Percentiles rank a stretch among this genome's conserved stretches.
Evolutionary conservation across 2,329 filamentous ascomycete genomes (phyloP).

Genomic region (Leptographium galeiforme): DNA sequence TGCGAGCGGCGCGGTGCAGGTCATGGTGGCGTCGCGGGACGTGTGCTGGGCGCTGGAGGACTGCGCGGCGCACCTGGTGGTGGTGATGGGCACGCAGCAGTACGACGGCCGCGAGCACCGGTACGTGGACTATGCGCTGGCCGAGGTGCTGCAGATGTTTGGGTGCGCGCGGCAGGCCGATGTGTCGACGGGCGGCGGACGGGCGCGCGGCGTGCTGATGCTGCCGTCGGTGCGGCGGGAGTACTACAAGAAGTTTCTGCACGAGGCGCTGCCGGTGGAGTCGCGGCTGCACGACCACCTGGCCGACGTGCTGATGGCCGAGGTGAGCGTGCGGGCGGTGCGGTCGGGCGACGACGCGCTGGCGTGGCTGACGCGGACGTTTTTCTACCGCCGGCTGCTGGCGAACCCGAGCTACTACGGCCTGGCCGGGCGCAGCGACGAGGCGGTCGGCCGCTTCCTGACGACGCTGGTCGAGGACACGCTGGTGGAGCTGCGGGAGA

Average conservation of each 20-base stretch:
- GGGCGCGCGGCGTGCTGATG: constrained; percentile 89
- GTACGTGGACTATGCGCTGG: constrained; percentile 91
- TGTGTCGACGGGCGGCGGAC: constrained; percentile 57
- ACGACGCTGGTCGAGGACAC: constrained; percentile 92
- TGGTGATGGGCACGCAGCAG: constrained; percentile 96
- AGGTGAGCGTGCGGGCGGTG: constrained; percentile 93
- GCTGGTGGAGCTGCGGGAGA: constrained; percentile 77
- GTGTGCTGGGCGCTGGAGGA: constrained; percentile 86
- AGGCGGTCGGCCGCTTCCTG: constrained; percentile 84
- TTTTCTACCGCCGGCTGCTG: constrained; percentile 88
- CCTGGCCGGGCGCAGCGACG: constrained; percentile 74
- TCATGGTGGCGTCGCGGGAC: constrained; percentile 64
- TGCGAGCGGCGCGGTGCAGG: constrained; percentile 76
- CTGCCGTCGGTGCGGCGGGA: constrained; percentile 86
- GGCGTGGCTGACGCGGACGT: constrained; percentile 97
- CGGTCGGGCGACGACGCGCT: constrained; percentile 92
- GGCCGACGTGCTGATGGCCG: constrained; percentile 91
- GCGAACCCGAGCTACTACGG: constrained; percentile 97
- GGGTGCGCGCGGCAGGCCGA: constrained; percentile 75
- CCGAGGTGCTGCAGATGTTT: constrained; percentile 95
- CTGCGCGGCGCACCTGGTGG: constrained; percentile 73
- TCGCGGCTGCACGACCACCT: constrained; percentile 85
- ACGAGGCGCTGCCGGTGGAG: constrained; percentile 90
- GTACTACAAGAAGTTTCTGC: constrained; percentile 98
- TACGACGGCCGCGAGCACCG: constrained; percentile 94